phyloP scores from a whole-genome alignment of 805 yeast species.

The Dipodascopsis uninucleata region DNA sequence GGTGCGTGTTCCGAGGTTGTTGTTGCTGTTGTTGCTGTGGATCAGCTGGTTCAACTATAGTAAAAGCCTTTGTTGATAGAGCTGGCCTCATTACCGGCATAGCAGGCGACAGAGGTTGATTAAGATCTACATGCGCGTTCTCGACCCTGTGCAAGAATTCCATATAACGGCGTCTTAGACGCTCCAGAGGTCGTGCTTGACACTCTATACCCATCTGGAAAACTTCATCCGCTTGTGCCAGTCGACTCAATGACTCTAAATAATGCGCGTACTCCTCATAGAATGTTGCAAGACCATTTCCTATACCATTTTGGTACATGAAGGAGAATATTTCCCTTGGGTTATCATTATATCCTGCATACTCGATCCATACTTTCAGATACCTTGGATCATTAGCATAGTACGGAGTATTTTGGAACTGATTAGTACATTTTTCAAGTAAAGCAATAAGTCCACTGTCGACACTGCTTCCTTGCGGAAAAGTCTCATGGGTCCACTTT shows the following conservation, averaged over 20 bases:
- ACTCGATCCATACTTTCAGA: conserved; percentile 75
- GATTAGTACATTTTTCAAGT: conserved; percentile 68
- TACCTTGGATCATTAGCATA: conserved; percentile 84
- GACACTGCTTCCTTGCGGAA: conserved; percentile 57
- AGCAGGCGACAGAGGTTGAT: conserved; percentile 40
- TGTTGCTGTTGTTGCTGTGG: conserved; percentile 4
- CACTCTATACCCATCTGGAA: conserved; percentile 54
- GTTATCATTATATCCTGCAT: conserved; percentile 62
- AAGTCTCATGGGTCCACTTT: conserved; percentile 58
- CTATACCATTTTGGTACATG: conserved; percentile 68
- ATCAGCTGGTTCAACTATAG: conserved; percentile 4
- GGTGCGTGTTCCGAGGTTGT: not conserved
- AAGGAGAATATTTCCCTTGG: conserved; percentile 70
- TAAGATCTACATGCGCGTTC: conserved; percentile 28
- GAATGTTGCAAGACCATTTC: conserved; percentile 58
- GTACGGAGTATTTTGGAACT: conserved; percentile 58
- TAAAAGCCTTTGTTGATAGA: conserved; percentile 39
- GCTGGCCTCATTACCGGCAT: conserved; percentile 37
- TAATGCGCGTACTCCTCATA: conserved; percentile 75
- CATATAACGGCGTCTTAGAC: conserved; percentile 44
- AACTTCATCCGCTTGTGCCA: conserved; percentile 55
- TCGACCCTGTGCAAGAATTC: conserved; percentile 45
- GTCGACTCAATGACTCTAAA: conserved; percentile 50
- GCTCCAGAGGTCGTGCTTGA: conserved; percentile 60
- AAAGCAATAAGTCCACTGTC: conserved; percentile 64